Evolutionary conservation across 352 stramenopile species (phyloP), one percentile per base, ranked within the genome.

Genomic region (Pythium sukuiense): DNA sequence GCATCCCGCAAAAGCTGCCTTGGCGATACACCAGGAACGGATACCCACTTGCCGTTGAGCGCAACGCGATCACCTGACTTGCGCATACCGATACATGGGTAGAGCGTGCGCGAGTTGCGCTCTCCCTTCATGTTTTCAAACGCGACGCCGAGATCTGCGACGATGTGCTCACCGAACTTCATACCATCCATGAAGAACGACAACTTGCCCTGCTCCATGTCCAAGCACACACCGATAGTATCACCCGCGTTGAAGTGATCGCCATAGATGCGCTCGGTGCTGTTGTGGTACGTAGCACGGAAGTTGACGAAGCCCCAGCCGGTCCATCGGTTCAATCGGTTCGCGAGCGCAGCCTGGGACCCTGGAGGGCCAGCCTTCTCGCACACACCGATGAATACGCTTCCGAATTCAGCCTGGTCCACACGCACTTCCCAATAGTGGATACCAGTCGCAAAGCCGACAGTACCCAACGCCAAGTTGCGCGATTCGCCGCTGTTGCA

Each of bases 151-250:
- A 99, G 80, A 75, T 99, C 96, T 55, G 96, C 97, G 33, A 99
- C 83, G 59, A 99, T 98, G 68, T 99, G 97, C 73, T 99, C 97
- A n/a, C 97, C 97, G 82, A 98, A 99, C 75, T 99, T 99, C 54
- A 99, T 95, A 20, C 97, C 97, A 72, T 99, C 97, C 83, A 98
- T 98, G 63, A 99, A 99, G 74, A 99, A 99, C 39, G 92, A 95
- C 46, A 99, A 71, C 54, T 97, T 97, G 37, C 98, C 98, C 72
- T 93, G 85, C 69, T 99, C 97, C 83, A 99, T 99, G 80, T 99
- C 97, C 12, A 99, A 84, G 61, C 99, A 83, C 6, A 99, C 97
- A 41, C 98, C 98, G 67, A 99, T 97, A n/a, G 90, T 99, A 79
- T 99, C 98, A 39, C 96, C 97, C 26, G 95, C 85, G 69, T 95